Evolutionary conservation across 2,329 filamentous ascomycete genomes (phyloP), one percentile per base, ranked within the genome.

Genomic region (Pyrenochaeta sp.): DNA sequence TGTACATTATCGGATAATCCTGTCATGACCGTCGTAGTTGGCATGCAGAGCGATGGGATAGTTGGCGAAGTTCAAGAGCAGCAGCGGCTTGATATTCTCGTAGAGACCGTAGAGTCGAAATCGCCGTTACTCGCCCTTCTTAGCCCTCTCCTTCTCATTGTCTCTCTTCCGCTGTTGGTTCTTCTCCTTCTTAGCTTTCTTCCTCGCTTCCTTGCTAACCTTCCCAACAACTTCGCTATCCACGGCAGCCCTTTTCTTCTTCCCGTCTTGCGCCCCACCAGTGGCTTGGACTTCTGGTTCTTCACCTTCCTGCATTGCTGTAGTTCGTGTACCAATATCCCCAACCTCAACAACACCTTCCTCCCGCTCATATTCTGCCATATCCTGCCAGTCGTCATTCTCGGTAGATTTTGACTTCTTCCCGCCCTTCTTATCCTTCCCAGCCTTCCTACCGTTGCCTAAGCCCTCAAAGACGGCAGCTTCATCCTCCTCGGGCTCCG

Each of bases 171-270:
- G 76, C 49, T 80, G 80, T 66, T 80, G 76, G 55, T 78, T 77
- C 67, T 82, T 79, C 68, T 82, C 81, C 72, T 85, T 86, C 81
- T 88, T 88, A 58, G 78, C 80, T 63, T 78, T 78, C 74, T 84
- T 86, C 60, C 84, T 79, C 53, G 83, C 82, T 61, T 83, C 83
- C 71, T 83, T 84, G 61, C 85, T 82, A 48, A 80, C 61, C 47
- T 73, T 69, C 19, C 52, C 57, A 13, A 52, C 49, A 15, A 28
- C 48, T 12, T 25, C 28, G 5, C 3, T 61, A 28, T 44, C 59
- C 22, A 24, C 37, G 53, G 62, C 52, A 25, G 66, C 68, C 36
- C 71, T 73, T 58, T 73, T 73, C 65, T 78, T 74, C 50, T 62
- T 67, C n/a, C 62, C 67, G 8, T 67, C 72, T 37, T 71, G 24